Evolutionary conservation across 2,329 filamentous ascomycete species (phyloP), one percentile per base, ranked within the genome.

Genomic region (Colletotrichum sp.): DNA sequence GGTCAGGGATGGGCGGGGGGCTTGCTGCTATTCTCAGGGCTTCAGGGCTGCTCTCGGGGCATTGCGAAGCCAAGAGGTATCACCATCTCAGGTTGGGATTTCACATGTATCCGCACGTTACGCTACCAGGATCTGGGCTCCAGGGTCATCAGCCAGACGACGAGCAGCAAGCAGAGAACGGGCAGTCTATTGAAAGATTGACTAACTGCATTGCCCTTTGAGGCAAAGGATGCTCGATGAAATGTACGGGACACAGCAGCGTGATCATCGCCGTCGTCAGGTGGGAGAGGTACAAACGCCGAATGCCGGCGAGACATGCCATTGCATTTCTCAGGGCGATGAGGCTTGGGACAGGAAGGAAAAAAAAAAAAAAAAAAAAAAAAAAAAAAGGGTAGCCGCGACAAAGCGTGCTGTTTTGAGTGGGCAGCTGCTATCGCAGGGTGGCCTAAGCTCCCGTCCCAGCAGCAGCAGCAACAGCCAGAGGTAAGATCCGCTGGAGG

Each of bases 341-440:
- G 18, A 48, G 36, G 16, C 36, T n/a, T 44, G 39, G 39, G 16
- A 44, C 9, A 48, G 39, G 7, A n/a, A n/a, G 6, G 8, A 16
- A 1, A 5, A 16, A 18, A n/a, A n/a, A 44, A n/a, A n/a, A 44
- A 44, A 48, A 8, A 48, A 12, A 10, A 7, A 22, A 48, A 12
- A 22, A 48, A 22, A 48, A 48, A 48, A 44, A n/a, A 44, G 18
- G 39, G 44, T 48, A 48, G 71, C 65, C 70, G 71, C 59, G 71
- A 74, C 74, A 69, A 55, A 76, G 74, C 71, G 74, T n/a, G 44
- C 30, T 77, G 69, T 77, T 64, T 62, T 75, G 72, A 63, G 62
- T 68, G 55, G 69, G 69, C 64, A 64, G 63, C 64, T 66, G 26
- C 60, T 71, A 68, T 65, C 57, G 64, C 64, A 68, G 44, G 32